Base-by-base conservation (phyloP, 139 green algal species). In the Chlamydomonas sp. region DNA sequence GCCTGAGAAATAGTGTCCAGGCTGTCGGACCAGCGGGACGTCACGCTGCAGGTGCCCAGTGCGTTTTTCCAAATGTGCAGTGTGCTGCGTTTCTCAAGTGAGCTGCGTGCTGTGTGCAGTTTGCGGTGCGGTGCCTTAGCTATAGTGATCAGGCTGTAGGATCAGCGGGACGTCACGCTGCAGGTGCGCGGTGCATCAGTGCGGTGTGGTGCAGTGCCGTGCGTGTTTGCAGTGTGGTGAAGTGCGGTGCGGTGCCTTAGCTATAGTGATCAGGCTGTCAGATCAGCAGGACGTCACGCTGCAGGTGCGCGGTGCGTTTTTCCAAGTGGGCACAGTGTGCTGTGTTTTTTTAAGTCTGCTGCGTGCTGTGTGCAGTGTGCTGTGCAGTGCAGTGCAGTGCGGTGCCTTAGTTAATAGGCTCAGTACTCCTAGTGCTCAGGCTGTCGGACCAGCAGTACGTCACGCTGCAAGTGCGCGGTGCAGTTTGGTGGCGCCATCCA, bases 391-490 rank as follows among this genome's bases (percentile, higher is more conserved):
- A n/a, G n/a, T n/a, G n/a, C n/a, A n/a, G 22, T 26, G 26, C 20
- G 6, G 10, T 63, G 54, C 10, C 43, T n/a, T 16, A 28, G 3
- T 31, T 30, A 22, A 22, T 3, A 3, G n/a, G 3, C 26, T 30
- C 68, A 57, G 2, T 73, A 88, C 62, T 75, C 70, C 1, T 3
- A 3, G n/a, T 10, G 24, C 31, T 31, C 68, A 76, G 84, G 16
- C 71, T 90, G 48, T 72, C 58, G 39, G 86, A 91, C 70, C 37
- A 69, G 28, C 68, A 57, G 2, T 73, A 88, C 62, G 77, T 72
- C 1, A 49, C 74, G 0, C 43, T 75, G 22, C n/a, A 58, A 3
- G 60, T 67, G 49, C 36, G 36, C 50, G 20, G 43, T 54, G n/a
- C n/a, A n/a, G n/a, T n/a, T n/a, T n/a, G n/a, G n/a, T n/a, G n/a